A percentile compares a stretch with the other conserved stretches of the same genome.
Evolutionary conservation across 306 rosid species (phyloP).

Genomic region (Gleditsia sinensis): DNA sequence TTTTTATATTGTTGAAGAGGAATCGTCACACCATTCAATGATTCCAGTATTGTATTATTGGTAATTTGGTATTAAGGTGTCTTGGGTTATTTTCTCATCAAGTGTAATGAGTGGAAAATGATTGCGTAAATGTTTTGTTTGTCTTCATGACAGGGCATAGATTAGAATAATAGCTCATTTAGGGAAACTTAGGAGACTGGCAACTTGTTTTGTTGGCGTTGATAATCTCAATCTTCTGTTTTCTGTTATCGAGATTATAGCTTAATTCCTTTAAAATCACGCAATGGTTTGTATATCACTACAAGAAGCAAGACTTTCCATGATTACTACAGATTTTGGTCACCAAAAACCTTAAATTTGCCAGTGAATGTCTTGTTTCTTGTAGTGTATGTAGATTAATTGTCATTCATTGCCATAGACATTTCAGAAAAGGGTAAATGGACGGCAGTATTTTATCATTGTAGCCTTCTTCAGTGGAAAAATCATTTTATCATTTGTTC

Average conservation of each 20-base stretch:
- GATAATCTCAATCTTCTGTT: slow-evolving; percentile 15
- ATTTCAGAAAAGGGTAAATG: slow-evolving; percentile 18
- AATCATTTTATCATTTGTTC: no score
- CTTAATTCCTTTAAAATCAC: not conserved
- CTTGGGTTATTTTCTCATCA: not conserved
- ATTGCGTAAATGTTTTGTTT: not conserved
- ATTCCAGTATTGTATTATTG: not conserved
- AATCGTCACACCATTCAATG: not conserved
- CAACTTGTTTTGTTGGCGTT: not conserved
- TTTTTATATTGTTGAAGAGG: no score
- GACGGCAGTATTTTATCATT: no score
- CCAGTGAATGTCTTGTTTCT: no score
- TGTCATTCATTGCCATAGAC: not conserved
- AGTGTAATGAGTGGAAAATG: not conserved
- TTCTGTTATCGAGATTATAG: slow-evolving; percentile 1
- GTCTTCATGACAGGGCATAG: not conserved
- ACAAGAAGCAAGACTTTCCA: no score
- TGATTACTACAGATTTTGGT: no score
- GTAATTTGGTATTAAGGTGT: slow-evolving; percentile 17
- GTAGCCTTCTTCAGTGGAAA: no score
- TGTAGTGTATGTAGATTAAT: no score
- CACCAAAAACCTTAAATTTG: no score
- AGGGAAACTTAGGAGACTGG: slow-evolving; percentile 4
- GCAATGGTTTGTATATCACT: not conserved
- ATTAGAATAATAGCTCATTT: not conserved